Percentiles rank a stretch among this genome's conserved stretches.
Evolutionary conservation across 2,329 filamentous ascomycete genomes (phyloP).

Genomic region (Paraphaeosphaeria minitans): DNA sequence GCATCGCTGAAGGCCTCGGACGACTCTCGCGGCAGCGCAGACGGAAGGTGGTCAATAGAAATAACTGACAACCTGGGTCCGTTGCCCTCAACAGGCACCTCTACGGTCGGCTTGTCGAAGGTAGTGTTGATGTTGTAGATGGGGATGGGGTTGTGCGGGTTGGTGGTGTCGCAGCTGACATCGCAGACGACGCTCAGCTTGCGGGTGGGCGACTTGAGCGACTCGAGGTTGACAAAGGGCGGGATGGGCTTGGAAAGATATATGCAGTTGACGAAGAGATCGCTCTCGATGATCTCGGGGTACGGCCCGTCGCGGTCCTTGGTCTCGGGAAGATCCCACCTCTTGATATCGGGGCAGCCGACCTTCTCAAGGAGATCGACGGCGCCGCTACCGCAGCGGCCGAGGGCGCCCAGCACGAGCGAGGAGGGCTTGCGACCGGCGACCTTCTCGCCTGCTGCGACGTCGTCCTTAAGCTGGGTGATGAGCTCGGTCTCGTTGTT

Average conservation of each 20-base stretch:
- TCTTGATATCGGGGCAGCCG: constrained; percentile 72
- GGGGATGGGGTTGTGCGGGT: constrained; percentile 74
- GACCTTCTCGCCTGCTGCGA: constrained; percentile 70
- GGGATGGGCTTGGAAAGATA: constrained; percentile 81
- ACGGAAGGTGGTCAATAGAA: constrained; percentile 56
- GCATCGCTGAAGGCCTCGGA: constrained; percentile 83
- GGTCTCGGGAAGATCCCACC: constrained; percentile 84
- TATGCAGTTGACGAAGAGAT: constrained; percentile 63
- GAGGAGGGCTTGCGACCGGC: constrained; percentile 71
- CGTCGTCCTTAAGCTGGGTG: constrained; percentile 71
- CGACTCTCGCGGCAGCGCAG: constrained; percentile 82
- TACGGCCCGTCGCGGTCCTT: constrained; percentile 69
- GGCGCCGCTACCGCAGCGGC: constrained; percentile 83
- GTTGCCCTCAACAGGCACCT: constrained; percentile 65
- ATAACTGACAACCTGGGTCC: constrained; percentile 75
- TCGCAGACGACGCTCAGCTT: constrained; percentile 70
- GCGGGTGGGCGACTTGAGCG: constrained; percentile 69
- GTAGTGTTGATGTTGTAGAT: constrained; percentile 86
- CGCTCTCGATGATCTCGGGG: constrained; percentile 71
- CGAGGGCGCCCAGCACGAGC: constrained; percentile 79
- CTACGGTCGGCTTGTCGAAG: constrained; percentile 85
- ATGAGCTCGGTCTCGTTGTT: constrained; percentile 77
- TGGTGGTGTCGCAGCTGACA: constrained; percentile 70
- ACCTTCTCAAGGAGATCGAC: constrained; percentile 78
- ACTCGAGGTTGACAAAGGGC: constrained; percentile 76